phyloP scores from a whole-genome alignment of 2,329 filamentous ascomycete species.

The Gliomastix tumulicola region DNA sequence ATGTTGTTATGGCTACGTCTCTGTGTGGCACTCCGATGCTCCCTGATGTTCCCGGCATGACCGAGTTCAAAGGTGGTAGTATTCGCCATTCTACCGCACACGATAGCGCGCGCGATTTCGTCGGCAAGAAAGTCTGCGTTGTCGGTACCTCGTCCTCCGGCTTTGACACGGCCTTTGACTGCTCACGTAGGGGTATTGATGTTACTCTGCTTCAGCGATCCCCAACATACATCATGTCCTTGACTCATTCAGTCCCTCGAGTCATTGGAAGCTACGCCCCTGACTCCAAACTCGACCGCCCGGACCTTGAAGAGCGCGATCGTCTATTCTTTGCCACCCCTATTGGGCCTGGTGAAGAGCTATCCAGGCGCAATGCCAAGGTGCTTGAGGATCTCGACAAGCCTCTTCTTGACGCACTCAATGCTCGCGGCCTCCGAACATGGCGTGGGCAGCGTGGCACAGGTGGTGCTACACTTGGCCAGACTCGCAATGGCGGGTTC shows the following conservation, averaged over 20 bases:
- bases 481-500: constrained; percentile 48
- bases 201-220: constrained; percentile 63
- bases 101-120: constrained; percentile 37
- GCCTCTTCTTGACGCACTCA: not conserved
- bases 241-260: constrained; percentile 17
- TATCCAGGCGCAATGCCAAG: constrained; percentile 6
- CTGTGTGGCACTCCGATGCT: constrained; percentile 60
- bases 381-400: constrained; percentile 8
- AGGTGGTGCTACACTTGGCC: constrained; percentile 16
- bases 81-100: constrained; percentile 59
- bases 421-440: constrained; percentile 16
- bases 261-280: constrained; percentile 15
- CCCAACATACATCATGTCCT: constrained; percentile 22
- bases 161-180: constrained; percentile 65
- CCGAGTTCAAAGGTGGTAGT: constrained; percentile 49
- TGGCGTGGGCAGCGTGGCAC: constrained; percentile 25
- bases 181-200: constrained; percentile 56
- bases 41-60: constrained; percentile 49
- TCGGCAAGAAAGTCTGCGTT: constrained; percentile 55
- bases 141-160: constrained; percentile 63
- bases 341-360: constrained; percentile 37
- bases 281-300: constrained; percentile 31
- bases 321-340: constrained; percentile 46
- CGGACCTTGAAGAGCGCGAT: constrained; percentile 42
- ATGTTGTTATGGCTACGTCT: constrained; percentile 61